Percentiles rank a stretch among this genome's conserved stretches.
These are phyloP conservation scores for Lophiotrema nucula DNA, from an alignment of 495 filamentous ascomycete genomes.

Conservation along the genomic window DNA sequence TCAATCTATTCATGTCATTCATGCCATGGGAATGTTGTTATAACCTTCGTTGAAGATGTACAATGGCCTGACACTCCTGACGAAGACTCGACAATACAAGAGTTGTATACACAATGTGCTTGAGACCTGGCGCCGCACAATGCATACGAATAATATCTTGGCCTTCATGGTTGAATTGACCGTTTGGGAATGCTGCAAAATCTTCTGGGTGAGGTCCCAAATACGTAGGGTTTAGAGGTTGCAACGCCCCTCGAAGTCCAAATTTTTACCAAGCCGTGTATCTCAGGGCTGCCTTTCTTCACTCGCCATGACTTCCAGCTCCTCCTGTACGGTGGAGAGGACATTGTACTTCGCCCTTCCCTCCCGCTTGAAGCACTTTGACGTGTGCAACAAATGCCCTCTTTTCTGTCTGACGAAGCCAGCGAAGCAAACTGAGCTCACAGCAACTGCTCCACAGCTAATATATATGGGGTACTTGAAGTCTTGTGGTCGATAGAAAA, in stretches of 20 bases:
- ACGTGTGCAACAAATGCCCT: constrained; percentile 61
- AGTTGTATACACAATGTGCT: no score
- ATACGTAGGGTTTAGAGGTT: not conserved
- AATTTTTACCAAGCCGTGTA: not conserved
- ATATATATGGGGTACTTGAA: constrained; percentile 63
- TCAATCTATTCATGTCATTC: no score
- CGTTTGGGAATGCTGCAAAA: no score
- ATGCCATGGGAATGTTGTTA: no score
- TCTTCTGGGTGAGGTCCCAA: not conserved
- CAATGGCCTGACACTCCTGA: no score
- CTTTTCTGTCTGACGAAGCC: constrained; percentile 55
- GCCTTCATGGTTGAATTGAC: no score
- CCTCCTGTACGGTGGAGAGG: constrained; percentile 15
- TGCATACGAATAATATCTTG: no score
- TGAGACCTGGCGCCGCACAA: no score
- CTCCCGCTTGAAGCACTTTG: constrained; percentile 20
- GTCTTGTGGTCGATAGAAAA: constrained; percentile 55
- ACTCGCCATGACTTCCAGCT: constrained; percentile 1
- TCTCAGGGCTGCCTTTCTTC: not conserved
- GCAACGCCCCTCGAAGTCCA: not conserved
- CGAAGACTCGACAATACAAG: no score
- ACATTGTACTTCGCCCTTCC: constrained; percentile 4
- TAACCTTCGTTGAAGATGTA: no score
- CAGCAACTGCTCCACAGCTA: constrained; percentile 51
- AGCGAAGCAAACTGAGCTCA: constrained; percentile 55